Conservation (phyloP, 177 flowering plant species). For the Tripterygium wilfordii region DNA sequence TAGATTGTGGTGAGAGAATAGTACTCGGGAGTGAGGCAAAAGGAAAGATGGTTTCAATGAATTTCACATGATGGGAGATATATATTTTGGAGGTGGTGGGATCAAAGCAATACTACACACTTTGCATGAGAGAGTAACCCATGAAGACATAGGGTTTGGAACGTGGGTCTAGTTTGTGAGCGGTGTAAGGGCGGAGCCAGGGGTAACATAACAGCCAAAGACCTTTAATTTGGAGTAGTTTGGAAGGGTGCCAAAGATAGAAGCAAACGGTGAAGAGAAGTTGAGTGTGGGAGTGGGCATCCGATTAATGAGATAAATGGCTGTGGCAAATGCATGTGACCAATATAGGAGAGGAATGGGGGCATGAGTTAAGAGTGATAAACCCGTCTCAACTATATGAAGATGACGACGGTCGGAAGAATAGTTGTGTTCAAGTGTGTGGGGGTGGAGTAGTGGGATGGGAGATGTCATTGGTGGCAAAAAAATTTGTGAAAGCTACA, state of each 20-base stretch:
- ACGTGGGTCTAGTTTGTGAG: background rate
- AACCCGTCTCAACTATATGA: too few species aligned
- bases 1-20: too few species aligned
- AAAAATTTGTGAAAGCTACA: background rate
- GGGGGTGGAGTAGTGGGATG: background rate
- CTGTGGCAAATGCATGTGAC: too few species aligned
- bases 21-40: background rate
- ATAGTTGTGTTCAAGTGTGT: background rate
- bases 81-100: background rate
- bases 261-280: background rate
- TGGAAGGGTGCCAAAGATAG: background rate
- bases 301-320: too few species aligned
- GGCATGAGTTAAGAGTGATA: too few species aligned
- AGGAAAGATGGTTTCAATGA: background rate
- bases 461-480: background rate
- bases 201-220: background rate
- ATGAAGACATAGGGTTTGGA: background rate
- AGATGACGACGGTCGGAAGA: too few species aligned
- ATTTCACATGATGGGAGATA: background rate
- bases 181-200: background rate
- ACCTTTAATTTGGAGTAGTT: background rate
- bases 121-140: background rate
- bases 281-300: background rate
- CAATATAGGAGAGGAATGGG: too few species aligned
- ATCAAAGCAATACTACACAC: background rate